phyloP scores from a whole-genome alignment of 768 basidiomycete genomes.

The Russula abietina region DNA sequence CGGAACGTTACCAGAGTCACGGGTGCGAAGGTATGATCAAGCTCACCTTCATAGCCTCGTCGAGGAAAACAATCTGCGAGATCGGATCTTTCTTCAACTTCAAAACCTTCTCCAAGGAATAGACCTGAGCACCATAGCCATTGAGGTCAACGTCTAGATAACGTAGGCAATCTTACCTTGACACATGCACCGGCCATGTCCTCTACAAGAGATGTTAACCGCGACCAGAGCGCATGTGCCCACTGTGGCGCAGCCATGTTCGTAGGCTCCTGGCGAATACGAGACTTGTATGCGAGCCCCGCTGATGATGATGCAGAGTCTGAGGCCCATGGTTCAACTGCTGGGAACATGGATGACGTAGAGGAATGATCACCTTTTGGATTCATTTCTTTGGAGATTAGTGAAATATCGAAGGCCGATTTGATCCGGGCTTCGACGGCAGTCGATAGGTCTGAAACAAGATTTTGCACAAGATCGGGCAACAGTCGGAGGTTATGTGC shows the following conservation, averaged over 20 bases:
- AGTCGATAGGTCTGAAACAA: conserved; percentile 74
- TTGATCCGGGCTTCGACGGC: conserved; percentile 78
- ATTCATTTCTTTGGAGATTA: conserved; percentile 81
- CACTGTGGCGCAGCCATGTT: conserved; percentile 83
- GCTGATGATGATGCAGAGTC: conserved; percentile 29
- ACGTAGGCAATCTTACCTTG: conserved; percentile 46
- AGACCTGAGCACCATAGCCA: conserved; percentile 51
- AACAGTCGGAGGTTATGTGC: conserved; percentile 88
- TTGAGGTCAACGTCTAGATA: background rate
- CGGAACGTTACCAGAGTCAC: background rate
- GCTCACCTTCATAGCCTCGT: conserved; percentile 86
- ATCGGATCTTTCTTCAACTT: conserved; percentile 79
- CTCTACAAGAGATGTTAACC: conserved; percentile 76
- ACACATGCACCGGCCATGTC: conserved; percentile 89
- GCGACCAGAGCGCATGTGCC: conserved; percentile 70
- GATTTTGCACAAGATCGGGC: conserved; percentile 72
- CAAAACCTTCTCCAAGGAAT: conserved; percentile 91
- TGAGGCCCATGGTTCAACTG: conserved; percentile 27
- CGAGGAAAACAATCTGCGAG: conserved; percentile 75
- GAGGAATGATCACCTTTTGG: conserved; percentile 52
- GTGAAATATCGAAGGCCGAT: conserved; percentile 77
- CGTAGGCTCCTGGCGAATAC: conserved; percentile 87
- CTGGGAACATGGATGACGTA: background rate
- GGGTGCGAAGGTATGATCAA: background rate
- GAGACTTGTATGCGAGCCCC: conserved; percentile 68